These are phyloP conservation scores for Blastocystis sp. DNA, from an alignment of 352 stramenopile genomes.

Conservation along the genomic window DNA sequence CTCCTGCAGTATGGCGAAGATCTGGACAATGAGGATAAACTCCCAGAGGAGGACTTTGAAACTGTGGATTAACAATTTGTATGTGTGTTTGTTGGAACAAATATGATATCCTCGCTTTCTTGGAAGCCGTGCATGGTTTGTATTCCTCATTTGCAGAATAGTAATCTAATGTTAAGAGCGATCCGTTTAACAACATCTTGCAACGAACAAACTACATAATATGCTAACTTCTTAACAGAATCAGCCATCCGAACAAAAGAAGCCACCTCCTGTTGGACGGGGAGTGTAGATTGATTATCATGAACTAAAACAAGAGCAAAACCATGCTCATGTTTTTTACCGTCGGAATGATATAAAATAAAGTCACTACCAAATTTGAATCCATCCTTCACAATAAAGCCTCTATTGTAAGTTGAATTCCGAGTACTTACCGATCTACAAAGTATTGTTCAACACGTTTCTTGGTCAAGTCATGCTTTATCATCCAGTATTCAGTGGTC, in stretches of 20 bases:
- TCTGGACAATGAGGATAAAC: constrained; percentile 38
- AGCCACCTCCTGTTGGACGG: neutral
- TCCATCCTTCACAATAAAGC: neutral
- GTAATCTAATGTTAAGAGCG: neutral
- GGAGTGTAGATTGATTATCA: neutral
- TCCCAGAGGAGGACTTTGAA: constrained; percentile 26
- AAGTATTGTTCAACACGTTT: neutral
- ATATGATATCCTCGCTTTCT: neutral
- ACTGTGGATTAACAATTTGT: neutral
- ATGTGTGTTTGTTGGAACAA: neutral
- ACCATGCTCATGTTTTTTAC: neutral
- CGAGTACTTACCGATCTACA: neutral
- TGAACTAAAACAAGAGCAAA: constrained; percentile 11
- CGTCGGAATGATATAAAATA: neutral
- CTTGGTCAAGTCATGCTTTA: neutral
- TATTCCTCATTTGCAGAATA: neutral
- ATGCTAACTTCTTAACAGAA: neutral
- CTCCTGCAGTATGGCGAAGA: constrained; percentile 60
- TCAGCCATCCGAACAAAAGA: neutral
- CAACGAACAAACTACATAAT: neutral
- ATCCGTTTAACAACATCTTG: neutral
- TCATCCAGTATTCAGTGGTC: neutral
- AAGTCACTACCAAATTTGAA: constrained; percentile 17
- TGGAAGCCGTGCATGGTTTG: neutral
- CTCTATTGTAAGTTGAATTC: neutral